Evolutionary conservation across 257 asterid species (phyloP).

Genomic region (Solanum arcanum): DNA sequence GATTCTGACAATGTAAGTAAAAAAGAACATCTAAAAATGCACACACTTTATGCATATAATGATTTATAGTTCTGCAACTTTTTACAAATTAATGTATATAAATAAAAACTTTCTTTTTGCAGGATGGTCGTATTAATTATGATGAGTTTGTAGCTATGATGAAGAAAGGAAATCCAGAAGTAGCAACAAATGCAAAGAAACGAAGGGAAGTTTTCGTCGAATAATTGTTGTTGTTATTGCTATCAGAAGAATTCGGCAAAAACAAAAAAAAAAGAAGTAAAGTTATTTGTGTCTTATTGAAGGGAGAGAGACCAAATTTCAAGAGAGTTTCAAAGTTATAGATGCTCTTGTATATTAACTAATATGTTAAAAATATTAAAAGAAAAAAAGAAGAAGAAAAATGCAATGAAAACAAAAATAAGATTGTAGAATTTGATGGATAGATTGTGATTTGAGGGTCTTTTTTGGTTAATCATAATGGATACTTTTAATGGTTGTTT

Average conservation of each 20-base stretch:
- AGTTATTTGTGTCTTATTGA: not conserved
- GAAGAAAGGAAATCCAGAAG: conserved; percentile 17
- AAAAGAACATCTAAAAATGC: not conserved
- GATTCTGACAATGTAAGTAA: conserved; percentile 47
- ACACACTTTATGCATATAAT: not conserved
- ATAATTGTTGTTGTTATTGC: not conserved
- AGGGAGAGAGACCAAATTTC: conserved; percentile 1
- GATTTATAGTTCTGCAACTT: not conserved
- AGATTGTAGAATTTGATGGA: not conserved
- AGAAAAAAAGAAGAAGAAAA: not conserved
- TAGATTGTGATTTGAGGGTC: not conserved
- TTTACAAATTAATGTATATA: not conserved
- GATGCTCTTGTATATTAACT: not conserved
- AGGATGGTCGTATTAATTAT: conserved; percentile 17
- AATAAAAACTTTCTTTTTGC: not conserved
- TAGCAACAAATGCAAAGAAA: conserved; percentile 7
- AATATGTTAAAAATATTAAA: not conserved
- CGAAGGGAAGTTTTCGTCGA: conserved; percentile 8
- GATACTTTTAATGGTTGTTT: not conserved
- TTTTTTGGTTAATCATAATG: not conserved
- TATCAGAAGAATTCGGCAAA: not conserved
- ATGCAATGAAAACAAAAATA: not conserved
- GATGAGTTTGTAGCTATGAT: conserved; percentile 17
- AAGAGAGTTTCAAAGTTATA: not conserved
- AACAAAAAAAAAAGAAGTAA: not conserved